These are phyloP conservation scores for Trametes sp. DNA, from an alignment of 1,284 basidiomycete species.

Conservation along the genomic window DNA sequence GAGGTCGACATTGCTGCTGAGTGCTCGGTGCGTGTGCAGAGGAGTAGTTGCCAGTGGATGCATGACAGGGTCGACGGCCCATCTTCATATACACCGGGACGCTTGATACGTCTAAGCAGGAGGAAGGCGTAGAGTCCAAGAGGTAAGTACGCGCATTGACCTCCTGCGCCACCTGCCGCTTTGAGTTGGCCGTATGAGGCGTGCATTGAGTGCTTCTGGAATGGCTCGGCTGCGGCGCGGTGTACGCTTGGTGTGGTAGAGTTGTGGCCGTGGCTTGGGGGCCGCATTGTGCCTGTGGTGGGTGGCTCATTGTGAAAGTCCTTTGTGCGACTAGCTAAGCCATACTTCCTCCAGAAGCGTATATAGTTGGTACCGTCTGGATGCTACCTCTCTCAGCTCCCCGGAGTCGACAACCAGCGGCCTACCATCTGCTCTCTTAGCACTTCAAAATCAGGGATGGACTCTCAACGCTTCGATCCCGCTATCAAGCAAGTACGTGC, in stretches of 20 bases:
- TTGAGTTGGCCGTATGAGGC: not conserved
- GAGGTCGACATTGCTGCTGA: slow-evolving; percentile 4
- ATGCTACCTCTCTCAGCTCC: not conserved
- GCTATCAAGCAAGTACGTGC: slow-evolving; percentile 14
- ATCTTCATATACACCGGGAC: slow-evolving; percentile 2
- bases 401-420: not conserved
- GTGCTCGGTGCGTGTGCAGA: not conserved
- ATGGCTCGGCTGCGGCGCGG: not conserved
- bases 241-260: not conserved
- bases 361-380: not conserved
- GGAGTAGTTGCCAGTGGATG: not conserved
- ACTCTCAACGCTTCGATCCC: slow-evolving; percentile 12
- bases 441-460: slow-evolving; percentile 6
- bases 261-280: not conserved
- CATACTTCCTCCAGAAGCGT: not conserved
- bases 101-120: slow-evolving; percentile 9
- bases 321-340: not conserved
- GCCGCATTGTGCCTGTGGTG: not conserved
- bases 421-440: not conserved
- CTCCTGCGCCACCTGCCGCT: not conserved
- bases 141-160: not conserved
- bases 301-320: not conserved
- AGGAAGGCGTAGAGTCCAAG: not conserved
- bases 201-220: not conserved
- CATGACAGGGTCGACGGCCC: too few relatives aligned